These are phyloP conservation scores for Lipomyces kockii DNA, from an alignment of 805 yeast genomes.

Conservation along the genomic window DNA sequence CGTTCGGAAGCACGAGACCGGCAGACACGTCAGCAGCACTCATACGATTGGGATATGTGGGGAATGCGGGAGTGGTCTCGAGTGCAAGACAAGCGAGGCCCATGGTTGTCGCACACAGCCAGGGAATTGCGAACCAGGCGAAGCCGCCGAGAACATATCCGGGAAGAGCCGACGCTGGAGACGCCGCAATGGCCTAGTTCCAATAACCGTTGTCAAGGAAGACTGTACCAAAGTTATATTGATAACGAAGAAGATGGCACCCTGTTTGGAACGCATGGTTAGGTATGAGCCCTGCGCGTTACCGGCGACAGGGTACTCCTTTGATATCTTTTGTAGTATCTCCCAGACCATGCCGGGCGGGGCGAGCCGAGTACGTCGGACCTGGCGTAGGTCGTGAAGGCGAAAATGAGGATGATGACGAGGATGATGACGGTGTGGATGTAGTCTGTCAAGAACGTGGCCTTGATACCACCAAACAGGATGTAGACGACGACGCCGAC, in stretches of 20 bases:
- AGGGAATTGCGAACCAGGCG: conserved; percentile 54
- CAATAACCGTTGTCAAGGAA: conserved; percentile 47
- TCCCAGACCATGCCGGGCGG: conserved; percentile 85
- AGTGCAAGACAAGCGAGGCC: conserved; percentile 52
- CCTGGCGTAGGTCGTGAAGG: conserved; percentile 79
- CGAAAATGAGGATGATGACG: conserved; percentile 77
- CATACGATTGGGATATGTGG: conserved; percentile 73
- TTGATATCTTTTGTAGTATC: conserved; percentile 59
- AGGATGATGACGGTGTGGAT: conserved; percentile 80
- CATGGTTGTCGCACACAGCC: conserved; percentile 43
- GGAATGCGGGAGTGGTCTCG: conserved; percentile 70
- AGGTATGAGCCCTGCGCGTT: conserved; percentile 86
- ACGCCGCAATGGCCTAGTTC: conserved; percentile 53
- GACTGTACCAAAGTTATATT: conserved; percentile 51
- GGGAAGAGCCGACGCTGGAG: conserved; percentile 49
- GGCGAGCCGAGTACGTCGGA: conserved; percentile 70
- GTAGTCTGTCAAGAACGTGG: conserved; percentile 80
- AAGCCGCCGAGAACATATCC: conserved; percentile 55
- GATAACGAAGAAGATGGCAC: conserved; percentile 88
- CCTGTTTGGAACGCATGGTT: conserved; percentile 83
- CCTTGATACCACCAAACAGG: conserved; percentile 79
- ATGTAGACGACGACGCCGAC: conserved; percentile 77
- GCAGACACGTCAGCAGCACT: conserved; percentile 68
- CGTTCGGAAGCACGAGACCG: conserved; percentile 65
- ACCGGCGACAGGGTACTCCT: conserved; percentile 68